These are phyloP conservation scores for Centella asiatica DNA, from an alignment of 129 eudicot genomes.

Conservation along the genomic window DNA sequence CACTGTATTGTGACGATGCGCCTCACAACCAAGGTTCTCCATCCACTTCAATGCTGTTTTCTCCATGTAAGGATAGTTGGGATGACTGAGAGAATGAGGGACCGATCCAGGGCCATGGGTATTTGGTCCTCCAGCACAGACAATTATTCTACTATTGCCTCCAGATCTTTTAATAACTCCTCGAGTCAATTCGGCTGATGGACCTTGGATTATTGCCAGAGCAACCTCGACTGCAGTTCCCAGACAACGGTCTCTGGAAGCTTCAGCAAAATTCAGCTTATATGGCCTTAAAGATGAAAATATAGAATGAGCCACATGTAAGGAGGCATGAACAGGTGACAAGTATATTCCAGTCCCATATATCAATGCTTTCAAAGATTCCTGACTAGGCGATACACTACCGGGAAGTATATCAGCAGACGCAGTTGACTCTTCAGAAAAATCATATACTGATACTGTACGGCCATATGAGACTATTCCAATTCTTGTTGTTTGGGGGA, in stretches of 20 bases:
- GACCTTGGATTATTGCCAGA: slow-evolving; percentile 76
- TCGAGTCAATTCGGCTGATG: slow-evolving; percentile 79
- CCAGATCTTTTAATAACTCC: slow-evolving; percentile 79
- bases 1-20: slow-evolving; percentile 51
- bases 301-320: slow-evolving; percentile 79
- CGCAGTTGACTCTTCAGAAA: slow-evolving; percentile 79
- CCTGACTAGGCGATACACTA: slow-evolving; percentile 60
- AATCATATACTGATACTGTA: slow-evolving; percentile 77
- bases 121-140: slow-evolving; percentile 91
- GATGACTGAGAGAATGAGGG: slow-evolving; percentile 74
- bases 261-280: slow-evolving; percentile 55
- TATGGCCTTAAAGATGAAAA: slow-evolving; percentile 75
- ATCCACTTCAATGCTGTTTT: slow-evolving; percentile 84
- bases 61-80: slow-evolving; percentile 88
- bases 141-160: slow-evolving; percentile 74
- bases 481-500: slow-evolving; percentile 76
- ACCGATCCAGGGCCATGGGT: slow-evolving; percentile 92
- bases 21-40: slow-evolving; percentile 84
- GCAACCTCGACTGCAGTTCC: slow-evolving; percentile 91
- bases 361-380: slow-evolving; percentile 64
- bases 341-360: slow-evolving; percentile 73
- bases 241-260: slow-evolving; percentile 83
- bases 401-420: slow-evolving; percentile 88
- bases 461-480: slow-evolving; percentile 76
- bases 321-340: slow-evolving; percentile 79